Evolutionary conservation across 2,329 filamentous ascomycete species (phyloP).

Genomic region (Diaporthe batatas): DNA sequence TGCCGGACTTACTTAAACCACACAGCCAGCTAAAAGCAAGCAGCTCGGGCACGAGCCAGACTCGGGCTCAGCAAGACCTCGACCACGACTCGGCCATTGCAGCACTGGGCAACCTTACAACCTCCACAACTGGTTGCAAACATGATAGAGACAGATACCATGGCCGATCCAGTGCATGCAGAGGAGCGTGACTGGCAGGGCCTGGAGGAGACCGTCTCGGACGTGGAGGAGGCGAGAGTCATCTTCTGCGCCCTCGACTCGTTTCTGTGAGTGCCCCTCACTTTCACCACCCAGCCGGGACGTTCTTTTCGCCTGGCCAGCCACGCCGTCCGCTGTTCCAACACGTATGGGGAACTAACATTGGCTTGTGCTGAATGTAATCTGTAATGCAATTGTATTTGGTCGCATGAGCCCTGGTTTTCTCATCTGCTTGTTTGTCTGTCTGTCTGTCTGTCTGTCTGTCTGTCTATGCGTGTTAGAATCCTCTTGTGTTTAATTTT

Average conservation of each 20-base stretch:
- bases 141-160: conserved; percentile 19
- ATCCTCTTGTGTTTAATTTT: too few relatives aligned
- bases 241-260: conserved; percentile 89
- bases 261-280: conserved; percentile 76
- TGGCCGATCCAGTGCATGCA: conserved; percentile 43
- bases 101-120: not conserved
- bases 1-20: conserved; percentile 14
- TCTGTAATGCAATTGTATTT: not conserved
- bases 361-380: not conserved
- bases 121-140: conserved; percentile 20
- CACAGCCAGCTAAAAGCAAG: not conserved
- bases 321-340: not conserved
- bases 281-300: not conserved
- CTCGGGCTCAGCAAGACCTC: conserved; percentile 4
- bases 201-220: conserved; percentile 74
- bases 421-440: not conserved
- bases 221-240: conserved; percentile 84
- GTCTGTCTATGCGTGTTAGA: not conserved
- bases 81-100: conserved; percentile 1
- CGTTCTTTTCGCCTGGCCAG: not conserved
- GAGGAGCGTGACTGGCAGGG: conserved; percentile 67
- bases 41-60: conserved; percentile 5
- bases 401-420: not conserved
- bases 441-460: not conserved
- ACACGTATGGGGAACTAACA: not conserved